Evolutionary conservation across 768 basidiomycete species (phyloP).

Genomic region (Tulasnella calospora): DNA sequence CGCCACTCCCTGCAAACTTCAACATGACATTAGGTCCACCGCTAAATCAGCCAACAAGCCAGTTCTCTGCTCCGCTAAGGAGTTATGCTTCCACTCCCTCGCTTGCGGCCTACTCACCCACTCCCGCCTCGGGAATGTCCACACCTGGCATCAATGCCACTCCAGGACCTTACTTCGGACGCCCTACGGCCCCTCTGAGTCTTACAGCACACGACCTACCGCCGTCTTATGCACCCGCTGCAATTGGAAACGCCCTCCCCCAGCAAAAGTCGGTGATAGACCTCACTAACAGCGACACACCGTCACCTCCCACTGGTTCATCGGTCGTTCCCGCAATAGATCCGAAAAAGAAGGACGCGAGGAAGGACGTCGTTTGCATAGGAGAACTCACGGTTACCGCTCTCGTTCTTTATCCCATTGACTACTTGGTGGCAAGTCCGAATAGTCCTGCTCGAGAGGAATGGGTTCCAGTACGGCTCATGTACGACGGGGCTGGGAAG

Average conservation of each 20-base stretch:
- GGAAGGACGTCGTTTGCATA: constrained; percentile 57
- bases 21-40: constrained; percentile 4
- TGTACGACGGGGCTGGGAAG: constrained; percentile 59
- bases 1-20: constrained; percentile 10
- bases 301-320: constrained; percentile 16
- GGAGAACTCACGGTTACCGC: constrained; percentile 79
- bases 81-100: background rate
- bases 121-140: background rate
- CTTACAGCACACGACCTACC: constrained; percentile 7
- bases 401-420: constrained; percentile 75
- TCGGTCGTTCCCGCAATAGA: background rate
- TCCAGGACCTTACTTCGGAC: background rate
- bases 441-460: constrained; percentile 41
- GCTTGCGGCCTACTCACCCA: background rate
- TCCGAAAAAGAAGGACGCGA: constrained; percentile 26
- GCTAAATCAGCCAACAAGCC: constrained; percentile 13
- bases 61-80: background rate
- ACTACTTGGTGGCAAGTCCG: constrained; percentile 51
- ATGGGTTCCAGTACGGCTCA: constrained; percentile 65
- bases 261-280: constrained; percentile 22
- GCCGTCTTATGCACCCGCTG: background rate
- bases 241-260: background rate
- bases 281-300: constrained; percentile 24
- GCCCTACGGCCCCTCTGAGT: background rate
- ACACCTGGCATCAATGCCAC: background rate